phyloP scores from a whole-genome alignment of 176 grass and related monocot genomes.

The Raddia guianensis region DNA sequence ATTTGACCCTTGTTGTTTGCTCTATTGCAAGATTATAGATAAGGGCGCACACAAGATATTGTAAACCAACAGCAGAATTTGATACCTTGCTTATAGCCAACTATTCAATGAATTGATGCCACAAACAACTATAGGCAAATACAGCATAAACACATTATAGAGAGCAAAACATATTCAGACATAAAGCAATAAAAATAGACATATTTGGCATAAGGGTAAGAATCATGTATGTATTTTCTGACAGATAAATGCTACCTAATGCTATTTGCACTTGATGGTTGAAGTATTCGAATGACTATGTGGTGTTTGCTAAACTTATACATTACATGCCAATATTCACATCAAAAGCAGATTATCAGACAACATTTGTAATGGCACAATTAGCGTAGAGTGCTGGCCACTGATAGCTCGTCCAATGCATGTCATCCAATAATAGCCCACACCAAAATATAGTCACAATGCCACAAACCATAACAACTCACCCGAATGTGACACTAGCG shows the following conservation, averaged over 20 bases:
- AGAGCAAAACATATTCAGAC: constrained; percentile 11
- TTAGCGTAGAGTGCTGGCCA: background rate
- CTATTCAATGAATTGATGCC: constrained; percentile 5
- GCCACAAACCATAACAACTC: constrained; percentile 2
- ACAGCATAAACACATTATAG: background rate
- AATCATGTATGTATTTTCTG: background rate
- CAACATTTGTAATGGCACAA: background rate
- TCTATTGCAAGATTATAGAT: constrained; percentile 9
- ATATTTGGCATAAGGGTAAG: background rate
- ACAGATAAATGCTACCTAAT: background rate
- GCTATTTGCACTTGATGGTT: background rate
- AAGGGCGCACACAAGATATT: background rate
- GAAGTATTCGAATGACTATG: background rate
- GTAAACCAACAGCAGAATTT: constrained; percentile 16
- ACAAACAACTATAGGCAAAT: constrained; percentile 11
- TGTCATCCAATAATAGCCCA: background rate
- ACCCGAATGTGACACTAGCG: constrained; percentile 75
- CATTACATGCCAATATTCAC: background rate
- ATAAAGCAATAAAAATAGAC: background rate
- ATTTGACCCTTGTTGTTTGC: background rate
- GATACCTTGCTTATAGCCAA: constrained; percentile 29
- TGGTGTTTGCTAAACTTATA: too few species aligned
- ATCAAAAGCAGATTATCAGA: background rate
- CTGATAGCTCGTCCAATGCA: constrained; percentile 6
- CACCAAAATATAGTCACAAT: background rate